A percentile compares a stretch with the other conserved stretches of the same genome.
These are phyloP conservation scores for Leccinum variabile DNA, from an alignment of 1,284 basidiomycete species.

Conservation along the genomic window DNA sequence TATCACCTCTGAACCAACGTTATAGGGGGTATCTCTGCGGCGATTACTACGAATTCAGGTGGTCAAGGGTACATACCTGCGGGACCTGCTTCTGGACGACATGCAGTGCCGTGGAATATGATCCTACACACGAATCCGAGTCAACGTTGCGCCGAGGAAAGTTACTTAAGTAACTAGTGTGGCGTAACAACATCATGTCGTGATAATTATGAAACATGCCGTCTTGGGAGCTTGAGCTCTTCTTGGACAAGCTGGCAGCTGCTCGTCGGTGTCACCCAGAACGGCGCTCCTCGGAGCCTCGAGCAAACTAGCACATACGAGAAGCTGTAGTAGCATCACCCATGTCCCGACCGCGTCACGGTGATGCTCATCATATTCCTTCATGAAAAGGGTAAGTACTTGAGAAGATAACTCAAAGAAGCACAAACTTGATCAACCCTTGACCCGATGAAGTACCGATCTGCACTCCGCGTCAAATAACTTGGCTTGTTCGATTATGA, in stretches of 20 bases:
- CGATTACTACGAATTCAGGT: constrained; percentile 48
- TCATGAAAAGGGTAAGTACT: neutral
- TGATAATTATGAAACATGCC: constrained; percentile 46
- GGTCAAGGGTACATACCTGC: constrained; percentile 49
- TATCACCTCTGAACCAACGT: constrained; percentile 49
- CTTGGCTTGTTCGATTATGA: neutral
- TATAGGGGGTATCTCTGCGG: constrained; percentile 59
- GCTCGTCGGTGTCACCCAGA: neutral
- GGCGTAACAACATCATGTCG: constrained; percentile 44
- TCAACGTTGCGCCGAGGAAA: neutral
- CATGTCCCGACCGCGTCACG: neutral
- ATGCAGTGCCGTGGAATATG: constrained; percentile 49
- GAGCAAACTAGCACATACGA: neutral
- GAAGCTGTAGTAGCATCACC: constrained; percentile 12
- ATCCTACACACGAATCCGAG: constrained; percentile 43
- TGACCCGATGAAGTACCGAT: neutral
- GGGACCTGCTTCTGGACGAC: constrained; percentile 44
- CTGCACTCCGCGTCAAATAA: neutral
- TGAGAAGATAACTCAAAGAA: neutral
- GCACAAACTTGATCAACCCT: neutral
- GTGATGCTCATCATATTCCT: neutral
- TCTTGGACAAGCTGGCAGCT: constrained; percentile 23
- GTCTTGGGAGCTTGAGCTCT: constrained; percentile 48
- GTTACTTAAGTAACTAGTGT: too few species aligned
- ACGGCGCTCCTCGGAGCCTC: neutral